Evolutionary conservation across 1,284 basidiomycete species (phyloP).

Genomic region (Melampsora americana): DNA sequence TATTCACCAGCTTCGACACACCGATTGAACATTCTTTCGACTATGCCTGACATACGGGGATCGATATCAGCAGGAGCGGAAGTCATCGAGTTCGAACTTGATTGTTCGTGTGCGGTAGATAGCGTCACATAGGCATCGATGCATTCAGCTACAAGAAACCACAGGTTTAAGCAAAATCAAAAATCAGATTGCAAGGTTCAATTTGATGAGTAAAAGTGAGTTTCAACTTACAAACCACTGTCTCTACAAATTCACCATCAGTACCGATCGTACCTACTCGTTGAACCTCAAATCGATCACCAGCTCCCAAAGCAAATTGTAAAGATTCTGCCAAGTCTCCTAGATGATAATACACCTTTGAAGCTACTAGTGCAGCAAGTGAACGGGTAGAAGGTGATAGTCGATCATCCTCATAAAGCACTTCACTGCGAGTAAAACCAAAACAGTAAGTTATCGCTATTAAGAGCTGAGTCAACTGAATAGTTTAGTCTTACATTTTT

Average conservation of each 20-base stretch:
- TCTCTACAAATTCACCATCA: constrained; percentile 84
- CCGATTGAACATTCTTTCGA: constrained; percentile 77
- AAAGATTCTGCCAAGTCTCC: constrained; percentile 89
- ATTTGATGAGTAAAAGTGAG: constrained; percentile 26
- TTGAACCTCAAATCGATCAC: constrained; percentile 75
- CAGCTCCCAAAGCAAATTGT: constrained; percentile 86
- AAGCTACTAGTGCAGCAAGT: constrained; percentile 79
- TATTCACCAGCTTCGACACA: constrained; percentile 81
- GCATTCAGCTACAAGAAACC: constrained; percentile 68
- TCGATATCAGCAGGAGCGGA: constrained; percentile 64
- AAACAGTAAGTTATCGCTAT: constrained; percentile 9
- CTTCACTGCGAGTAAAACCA: constrained; percentile 63
- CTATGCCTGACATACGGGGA: constrained; percentile 67
- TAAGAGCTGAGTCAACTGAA: constrained; percentile 43
- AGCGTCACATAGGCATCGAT: constrained; percentile 79
- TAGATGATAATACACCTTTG: constrained; percentile 94
- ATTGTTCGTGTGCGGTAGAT: constrained; percentile 54
- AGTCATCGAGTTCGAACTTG: constrained; percentile 59
- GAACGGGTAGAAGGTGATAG: constrained; percentile 70
- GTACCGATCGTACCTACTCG: constrained; percentile 59
- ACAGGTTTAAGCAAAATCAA: neutral
- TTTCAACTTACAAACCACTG: constrained; percentile 74
- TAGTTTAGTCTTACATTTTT: constrained; percentile 63
- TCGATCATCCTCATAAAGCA: constrained; percentile 72
- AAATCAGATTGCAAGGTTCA: constrained; percentile 35